Base-by-base conservation (phyloP, 2,329 filamentous ascomycete species). In the Berkeleyomyces rouxiae region DNA sequence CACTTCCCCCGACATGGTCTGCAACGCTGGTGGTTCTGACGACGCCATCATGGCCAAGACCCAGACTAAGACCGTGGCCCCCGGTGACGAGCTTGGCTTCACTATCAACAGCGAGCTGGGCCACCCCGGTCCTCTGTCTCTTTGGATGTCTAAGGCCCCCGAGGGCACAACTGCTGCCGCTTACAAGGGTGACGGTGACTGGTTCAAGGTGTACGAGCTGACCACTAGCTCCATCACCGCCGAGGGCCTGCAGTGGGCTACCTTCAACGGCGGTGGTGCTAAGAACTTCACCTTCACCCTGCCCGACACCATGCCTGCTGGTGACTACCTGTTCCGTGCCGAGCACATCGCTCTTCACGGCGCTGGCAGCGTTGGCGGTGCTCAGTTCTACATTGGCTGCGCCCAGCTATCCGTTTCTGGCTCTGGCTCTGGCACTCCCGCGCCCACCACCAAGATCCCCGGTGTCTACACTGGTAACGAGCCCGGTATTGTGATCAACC, bases 321-420 rank as follows among this genome's bases (percentile, higher is more conserved):
- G 77, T 61, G 75, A 78, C 65, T 79, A 79, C 66, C 73, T 79
- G 36, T 68, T 79, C 3, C 74, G 77, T 11, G 74, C 75, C 16
- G 77, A 79, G 69, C 76, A 79, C 65, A 75, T 79, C 61, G 77
- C 72, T 3, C 72, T 79, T 7, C 77, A 79, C 68, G 70, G 68
- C 58, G 76, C 77, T 2, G 68, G 72, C 44, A 67, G 67, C 7
- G 68, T 69, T 4, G 73, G 74, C 3, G 76, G 76, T 2, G 77
- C 77, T 3, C 76, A 79, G 69, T 73, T 75, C 49, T 78, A 78
- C 65, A 70, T 78, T 58, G 72, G 71, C 16, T 76, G 74, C 62
- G 73, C 71, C 3, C 74, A 76, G 67, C 65, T 64, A 7, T 37
- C 44, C n/a, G 60, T 64, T 13, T 73, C 71, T 2, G 75, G 75